These are phyloP conservation scores for Termitomyces sp. DNA, from an alignment of 768 basidiomycete genomes.

Conservation along the genomic window DNA sequence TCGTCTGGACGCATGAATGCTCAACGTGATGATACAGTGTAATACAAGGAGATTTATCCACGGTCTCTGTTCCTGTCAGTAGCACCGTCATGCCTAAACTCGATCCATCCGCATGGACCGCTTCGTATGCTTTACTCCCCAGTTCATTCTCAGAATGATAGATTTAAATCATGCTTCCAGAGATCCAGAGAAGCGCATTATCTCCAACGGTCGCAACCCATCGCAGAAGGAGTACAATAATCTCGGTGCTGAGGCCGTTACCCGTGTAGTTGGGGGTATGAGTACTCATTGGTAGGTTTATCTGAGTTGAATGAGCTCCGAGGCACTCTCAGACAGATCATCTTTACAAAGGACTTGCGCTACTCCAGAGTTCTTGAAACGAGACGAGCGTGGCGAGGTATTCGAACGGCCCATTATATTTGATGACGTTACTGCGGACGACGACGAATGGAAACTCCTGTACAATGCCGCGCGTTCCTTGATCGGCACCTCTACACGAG, in stretches of 20 bases:
- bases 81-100: background rate
- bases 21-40: background rate
- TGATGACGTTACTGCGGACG: background rate
- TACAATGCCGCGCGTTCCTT: background rate
- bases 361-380: background rate
- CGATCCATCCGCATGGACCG: background rate
- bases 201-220: background rate
- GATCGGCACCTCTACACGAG: background rate
- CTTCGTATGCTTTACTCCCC: background rate
- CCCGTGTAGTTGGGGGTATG: conserved; percentile 5
- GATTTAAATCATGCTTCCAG: background rate
- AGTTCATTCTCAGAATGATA: background rate
- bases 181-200: background rate
- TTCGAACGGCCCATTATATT: background rate
- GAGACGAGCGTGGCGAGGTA: background rate
- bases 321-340: background rate
- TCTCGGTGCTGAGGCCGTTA: background rate
- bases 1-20: background rate
- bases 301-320: background rate
- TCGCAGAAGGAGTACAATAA: background rate
- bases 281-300: conserved; percentile 2
- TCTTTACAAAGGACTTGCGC: background rate
- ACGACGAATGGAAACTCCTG: background rate
- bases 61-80: background rate
- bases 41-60: background rate